Conservation (phyloP, 1,139 yeast species). For the Nakaseomyces delphensis region DNA sequence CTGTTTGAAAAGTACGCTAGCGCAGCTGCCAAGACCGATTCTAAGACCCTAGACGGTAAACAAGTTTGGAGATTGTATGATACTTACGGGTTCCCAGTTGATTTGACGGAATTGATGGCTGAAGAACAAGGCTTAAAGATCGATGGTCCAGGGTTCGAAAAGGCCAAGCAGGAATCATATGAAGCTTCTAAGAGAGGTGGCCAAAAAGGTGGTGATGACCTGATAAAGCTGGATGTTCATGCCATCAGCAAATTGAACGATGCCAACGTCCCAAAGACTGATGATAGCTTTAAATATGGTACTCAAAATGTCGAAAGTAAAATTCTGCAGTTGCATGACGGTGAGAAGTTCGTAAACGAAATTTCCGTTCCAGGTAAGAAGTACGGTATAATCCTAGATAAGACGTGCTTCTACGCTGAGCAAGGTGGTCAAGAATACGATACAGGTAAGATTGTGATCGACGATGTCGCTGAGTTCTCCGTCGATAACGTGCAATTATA, state of each 20-base stretch:
- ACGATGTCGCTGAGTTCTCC: slow-evolving; percentile 76
- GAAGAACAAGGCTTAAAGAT: slow-evolving; percentile 94
- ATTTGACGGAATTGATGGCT: slow-evolving; percentile 94
- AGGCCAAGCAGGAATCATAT: slow-evolving; percentile 77
- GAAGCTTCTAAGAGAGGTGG: slow-evolving; percentile 93
- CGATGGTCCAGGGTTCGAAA: slow-evolving; percentile 85
- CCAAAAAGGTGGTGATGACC: slow-evolving; percentile 46
- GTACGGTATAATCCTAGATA: slow-evolving; percentile 74
- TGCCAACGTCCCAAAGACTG: slow-evolving; percentile 64
- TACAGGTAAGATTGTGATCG: slow-evolving; percentile 85
- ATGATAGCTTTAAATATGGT: slow-evolving; percentile 70
- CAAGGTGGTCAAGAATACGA: slow-evolving; percentile 99
- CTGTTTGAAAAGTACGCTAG: slow-evolving; percentile 87
- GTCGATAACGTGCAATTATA: slow-evolving; percentile 88
- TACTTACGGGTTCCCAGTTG: slow-evolving; percentile 99
- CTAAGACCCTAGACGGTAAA: slow-evolving; percentile 74
- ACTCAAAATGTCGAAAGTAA: slow-evolving; percentile 52
- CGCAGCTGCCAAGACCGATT: slow-evolving; percentile 66
- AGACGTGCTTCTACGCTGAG: slow-evolving; percentile 94
- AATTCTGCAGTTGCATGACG: slow-evolving; percentile 65
- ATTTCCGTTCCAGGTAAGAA: slow-evolving; percentile 43
- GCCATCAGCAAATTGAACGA: slow-evolving; percentile 59
- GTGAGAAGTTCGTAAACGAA: slow-evolving; percentile 48
- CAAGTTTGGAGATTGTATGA: slow-evolving; percentile 98
- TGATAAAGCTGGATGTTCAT: slow-evolving; percentile 83